Conservation (phyloP, 768 basidiomycete species). For the Gymnopilus dilepis region DNA sequence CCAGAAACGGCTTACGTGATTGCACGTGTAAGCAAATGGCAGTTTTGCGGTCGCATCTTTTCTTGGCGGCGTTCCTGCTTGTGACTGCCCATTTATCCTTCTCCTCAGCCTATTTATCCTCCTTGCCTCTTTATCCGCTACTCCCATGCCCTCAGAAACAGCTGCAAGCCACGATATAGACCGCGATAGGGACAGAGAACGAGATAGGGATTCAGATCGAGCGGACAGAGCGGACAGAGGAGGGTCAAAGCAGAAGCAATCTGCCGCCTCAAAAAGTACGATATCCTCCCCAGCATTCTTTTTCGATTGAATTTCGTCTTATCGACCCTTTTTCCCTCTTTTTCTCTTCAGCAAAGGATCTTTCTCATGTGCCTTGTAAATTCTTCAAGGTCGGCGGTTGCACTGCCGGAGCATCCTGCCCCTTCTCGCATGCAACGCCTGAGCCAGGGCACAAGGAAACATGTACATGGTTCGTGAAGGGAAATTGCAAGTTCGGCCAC, state of each 20-base stretch:
- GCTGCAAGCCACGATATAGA: constrained; percentile 29
- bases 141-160: constrained; percentile 31
- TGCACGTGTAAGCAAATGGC: constrained; percentile 38
- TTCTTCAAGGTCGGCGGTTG: constrained; percentile 96
- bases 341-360: constrained; percentile 67
- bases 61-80: constrained; percentile 33
- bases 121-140: constrained; percentile 4
- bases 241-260: constrained; percentile 33
- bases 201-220: constrained; percentile 31
- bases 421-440: constrained; percentile 83
- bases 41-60: constrained; percentile 43
- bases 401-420: constrained; percentile 92
- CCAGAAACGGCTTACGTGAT: constrained; percentile 34
- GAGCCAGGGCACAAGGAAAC: constrained; percentile 84
- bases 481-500: constrained; percentile 74
- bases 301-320: not conserved
- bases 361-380: constrained; percentile 97
- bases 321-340: constrained; percentile 6
- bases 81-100: constrained; percentile 11
- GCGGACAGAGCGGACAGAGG: constrained; percentile 29
- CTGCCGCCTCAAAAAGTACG: constrained; percentile 35
- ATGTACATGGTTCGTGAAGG: constrained; percentile 93
- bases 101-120: constrained; percentile 10
- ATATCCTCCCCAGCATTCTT: not conserved
- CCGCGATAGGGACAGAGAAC: constrained; percentile 34